These are phyloP conservation scores for Mercurialis annua DNA, from an alignment of 345 rosid genomes.

Conservation along the genomic window DNA sequence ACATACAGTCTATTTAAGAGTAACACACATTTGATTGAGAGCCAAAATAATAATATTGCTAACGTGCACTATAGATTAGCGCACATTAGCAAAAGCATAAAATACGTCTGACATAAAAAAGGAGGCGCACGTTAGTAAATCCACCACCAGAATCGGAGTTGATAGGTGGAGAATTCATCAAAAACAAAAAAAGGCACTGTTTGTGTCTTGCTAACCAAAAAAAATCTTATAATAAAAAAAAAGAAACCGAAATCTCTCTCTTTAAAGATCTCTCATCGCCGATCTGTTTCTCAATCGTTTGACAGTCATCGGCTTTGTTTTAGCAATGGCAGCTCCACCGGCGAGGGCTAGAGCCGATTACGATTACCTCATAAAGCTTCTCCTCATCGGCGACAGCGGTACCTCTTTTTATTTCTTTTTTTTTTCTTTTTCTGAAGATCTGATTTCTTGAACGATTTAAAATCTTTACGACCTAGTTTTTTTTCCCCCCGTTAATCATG, in stretches of 20 bases:
- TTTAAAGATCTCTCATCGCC: neutral
- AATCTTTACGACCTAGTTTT: conserved; percentile 2
- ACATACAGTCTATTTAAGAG: too few species aligned
- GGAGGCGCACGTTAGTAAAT: conserved; percentile 23
- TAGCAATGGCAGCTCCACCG: conserved; percentile 27
- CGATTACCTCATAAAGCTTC: conserved; percentile 29
- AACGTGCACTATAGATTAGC: conserved; percentile 11
- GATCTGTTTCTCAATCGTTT: neutral
- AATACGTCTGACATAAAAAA: neutral
- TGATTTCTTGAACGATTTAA: neutral
- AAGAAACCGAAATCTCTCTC: neutral
- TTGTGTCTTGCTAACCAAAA: neutral
- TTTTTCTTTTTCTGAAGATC: neutral
- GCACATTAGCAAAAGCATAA: neutral
- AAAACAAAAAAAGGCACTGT: neutral
- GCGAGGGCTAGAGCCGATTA: conserved; percentile 26
- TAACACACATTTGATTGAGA: neutral
- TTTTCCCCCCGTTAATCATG: neutral
- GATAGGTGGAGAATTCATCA: conserved; percentile 17
- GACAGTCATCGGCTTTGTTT: neutral
- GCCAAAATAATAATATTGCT: neutral
- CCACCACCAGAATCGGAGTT: conserved; percentile 17
- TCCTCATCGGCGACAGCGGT: conserved; percentile 31
- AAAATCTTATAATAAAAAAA: too few species aligned
- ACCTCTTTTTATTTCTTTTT: neutral